Base-by-base conservation (phyloP, 106 monocot species). In the Allium fistulosum region DNA sequence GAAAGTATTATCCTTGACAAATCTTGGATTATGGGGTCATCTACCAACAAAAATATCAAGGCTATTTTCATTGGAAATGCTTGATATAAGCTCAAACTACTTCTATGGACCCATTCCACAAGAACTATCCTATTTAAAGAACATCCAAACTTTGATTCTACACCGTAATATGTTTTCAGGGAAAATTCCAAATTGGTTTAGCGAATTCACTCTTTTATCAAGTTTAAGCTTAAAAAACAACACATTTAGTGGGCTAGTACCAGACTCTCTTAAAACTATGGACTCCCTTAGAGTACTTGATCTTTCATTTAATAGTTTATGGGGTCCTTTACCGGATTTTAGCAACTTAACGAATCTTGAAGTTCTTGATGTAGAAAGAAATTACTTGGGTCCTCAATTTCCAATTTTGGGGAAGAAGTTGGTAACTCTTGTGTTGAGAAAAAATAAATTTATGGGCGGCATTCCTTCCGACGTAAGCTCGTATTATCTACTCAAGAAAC, bases 81-180 rank as follows among this genome's bases (percentile, higher is more conserved):
- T 99, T 68, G 87, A 99, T 74, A 73, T 99, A 77, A 99, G 79
- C 75, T 87, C 90, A 10, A 99, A 99, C 65, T 93, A 67, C 68
- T 61, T 99, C 26, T 83, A 79, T 48, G 93, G 90, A 11, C 48
- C 60, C 7, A 73, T 99, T 55, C 93, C 99, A 4, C n/a, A 49
- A 4, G 79, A 83, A 64, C 22, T 93, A 26, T 82, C 90, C 14
- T 16, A 57, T 58, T 57, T 99, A 18, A 79, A 27, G 27, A 77
- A 68, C 59, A 86, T 99, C 46, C 93, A 90, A 65, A 99, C 83
- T 6, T 72, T 99, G 12, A 79, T 99, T n/a, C 79, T 99, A 15
- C 87, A 99, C 55, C 74, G 78, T 47, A 99, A 99, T 71, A 56
- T 75, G 77, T 78, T 99, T 70, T 62, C 69, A 17, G 93, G 93